These are phyloP conservation scores for Coemansia sp. DNA, from an alignment of 192 early-diverging fungal genomes.

Conservation along the genomic window DNA sequence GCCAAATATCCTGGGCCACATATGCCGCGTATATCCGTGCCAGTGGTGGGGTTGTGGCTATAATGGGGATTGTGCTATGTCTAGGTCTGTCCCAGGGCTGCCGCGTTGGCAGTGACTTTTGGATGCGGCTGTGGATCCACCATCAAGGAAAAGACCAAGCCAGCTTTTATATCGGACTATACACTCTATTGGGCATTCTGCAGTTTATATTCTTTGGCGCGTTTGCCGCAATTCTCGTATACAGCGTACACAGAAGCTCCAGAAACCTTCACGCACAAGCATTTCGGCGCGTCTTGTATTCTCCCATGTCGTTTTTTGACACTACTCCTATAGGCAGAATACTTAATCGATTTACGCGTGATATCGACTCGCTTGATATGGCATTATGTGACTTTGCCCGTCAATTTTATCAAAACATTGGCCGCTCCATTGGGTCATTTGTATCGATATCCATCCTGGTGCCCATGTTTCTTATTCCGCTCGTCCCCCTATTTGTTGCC, in stretches of 20 bases:
- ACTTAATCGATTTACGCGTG: conserved; percentile 7
- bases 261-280: conserved; percentile 67
- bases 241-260: conserved; percentile 48
- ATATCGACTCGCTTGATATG: conserved; percentile 1
- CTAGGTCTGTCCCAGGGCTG: conserved; percentile 30
- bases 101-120: conserved; percentile 55
- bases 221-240: conserved; percentile 26
- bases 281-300: conserved; percentile 52
- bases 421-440: conserved; percentile 36
- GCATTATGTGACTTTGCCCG: conserved; percentile 58
- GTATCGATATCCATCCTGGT: conserved; percentile 50
- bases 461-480: conserved; percentile 70
- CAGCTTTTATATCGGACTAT: conserved; percentile 63
- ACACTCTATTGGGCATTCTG: conserved; percentile 61
- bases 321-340: conserved; percentile 10
- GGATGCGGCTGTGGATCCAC: conserved; percentile 65
- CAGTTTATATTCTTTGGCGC: conserved; percentile 53
- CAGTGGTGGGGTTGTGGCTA: conserved; percentile 20
- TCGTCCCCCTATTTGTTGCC: conserved; percentile 69
- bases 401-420: conserved; percentile 58
- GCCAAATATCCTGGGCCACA: conserved; percentile 57
- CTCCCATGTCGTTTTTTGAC: conserved; percentile 17
- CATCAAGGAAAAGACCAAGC: conserved; percentile 20
- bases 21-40: conserved; percentile 61
- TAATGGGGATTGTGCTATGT: conserved; percentile 23